Base-by-base conservation (phyloP, 768 basidiomycete species). In the Lactarius indigo region DNA sequence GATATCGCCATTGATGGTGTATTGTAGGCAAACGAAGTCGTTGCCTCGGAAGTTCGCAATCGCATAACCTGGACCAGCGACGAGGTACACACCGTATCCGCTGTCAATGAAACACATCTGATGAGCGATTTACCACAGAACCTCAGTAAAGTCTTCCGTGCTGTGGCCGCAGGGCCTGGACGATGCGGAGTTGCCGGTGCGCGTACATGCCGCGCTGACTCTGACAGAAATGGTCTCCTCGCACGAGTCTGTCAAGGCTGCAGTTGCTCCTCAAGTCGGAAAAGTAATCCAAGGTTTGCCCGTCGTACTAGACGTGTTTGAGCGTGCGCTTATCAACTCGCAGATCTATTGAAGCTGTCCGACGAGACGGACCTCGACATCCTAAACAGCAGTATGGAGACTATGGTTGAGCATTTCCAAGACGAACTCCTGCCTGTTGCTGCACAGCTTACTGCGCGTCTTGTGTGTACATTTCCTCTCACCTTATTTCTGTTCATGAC, bases 321-420 rank as follows among this genome's bases (percentile, higher is more conserved):
- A 41, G 39, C 33, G 28, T 31, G 35, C 12, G 5, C 61, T 66
- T 35, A 66, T 28, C 37, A 39, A 26, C 50, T 1, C n/a, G 17
- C 68, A 92, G 92, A 91, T 74, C 80, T 95, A n/a, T 83, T 95
- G 71, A 92, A 92, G 75, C 82, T 96, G 54, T 87, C 91, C n/a
- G 91, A 94, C 74, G 91, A 95, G 77, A 93, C 92, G 55, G 94
- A 96, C 74, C 79, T 96, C 54, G 93, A 96, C 74, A 83, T 92
- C 57, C 81, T 95, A 63, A 93, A 92, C 73, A 81, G 80, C 68
- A 85, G 89, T 72, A 92, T 94, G 88, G 90, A 93, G 72, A 84
- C 86, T 30, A 88, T 96, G 85, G 94, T 95, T 18, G 87, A 92
- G 70, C 84, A 85, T 50, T 96, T 92, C 84, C 87, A 91, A 73